These are phyloP conservation scores for Cucumis hystrix DNA, from an alignment of 306 rosid species.

Conservation along the genomic window DNA sequence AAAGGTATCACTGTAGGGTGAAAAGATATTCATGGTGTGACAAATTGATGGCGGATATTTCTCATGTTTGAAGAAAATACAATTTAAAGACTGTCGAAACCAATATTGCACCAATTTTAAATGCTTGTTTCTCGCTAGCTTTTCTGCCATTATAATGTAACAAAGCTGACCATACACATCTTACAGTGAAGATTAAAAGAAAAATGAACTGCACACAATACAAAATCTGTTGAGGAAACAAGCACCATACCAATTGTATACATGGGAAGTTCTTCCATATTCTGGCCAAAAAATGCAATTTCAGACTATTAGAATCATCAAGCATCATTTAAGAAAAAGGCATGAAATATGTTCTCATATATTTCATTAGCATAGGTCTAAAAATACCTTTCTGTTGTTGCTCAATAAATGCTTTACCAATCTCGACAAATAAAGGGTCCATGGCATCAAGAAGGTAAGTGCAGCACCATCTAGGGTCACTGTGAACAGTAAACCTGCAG, in stretches of 20 bases:
- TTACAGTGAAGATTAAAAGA: not conserved
- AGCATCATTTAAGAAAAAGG: conserved; percentile 5
- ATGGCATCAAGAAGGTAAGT: conserved; percentile 94
- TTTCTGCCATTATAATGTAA: not conserved
- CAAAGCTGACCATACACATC: not conserved
- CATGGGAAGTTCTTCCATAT: conserved; percentile 74
- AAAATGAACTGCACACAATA: not conserved
- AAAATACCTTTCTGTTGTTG: conserved; percentile 61
- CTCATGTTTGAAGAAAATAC: not conserved
- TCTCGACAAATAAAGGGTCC: conserved; percentile 72
- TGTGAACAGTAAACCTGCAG: conserved; percentile 71
- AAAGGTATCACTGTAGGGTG: conserved; percentile 66
- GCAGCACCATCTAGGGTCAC: conserved; percentile 71
- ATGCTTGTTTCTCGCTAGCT: not conserved
- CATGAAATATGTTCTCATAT: not conserved
- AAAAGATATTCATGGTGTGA: conserved; percentile 10
- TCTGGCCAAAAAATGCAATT: conserved; percentile 27
- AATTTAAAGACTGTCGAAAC: not conserved
- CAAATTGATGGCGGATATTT: not conserved
- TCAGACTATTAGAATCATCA: conserved; percentile 16
- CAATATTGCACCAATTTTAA: not conserved
- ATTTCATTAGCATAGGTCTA: conserved; percentile 7
- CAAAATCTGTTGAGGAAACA: not conserved
- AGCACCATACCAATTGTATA: conserved; percentile 69
- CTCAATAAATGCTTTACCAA: conserved; percentile 72